Evolutionary conservation across 352 stramenopile species (phyloP), one percentile per base, ranked within the genome.

Genomic region (Globisporangium camurandrum): DNA sequence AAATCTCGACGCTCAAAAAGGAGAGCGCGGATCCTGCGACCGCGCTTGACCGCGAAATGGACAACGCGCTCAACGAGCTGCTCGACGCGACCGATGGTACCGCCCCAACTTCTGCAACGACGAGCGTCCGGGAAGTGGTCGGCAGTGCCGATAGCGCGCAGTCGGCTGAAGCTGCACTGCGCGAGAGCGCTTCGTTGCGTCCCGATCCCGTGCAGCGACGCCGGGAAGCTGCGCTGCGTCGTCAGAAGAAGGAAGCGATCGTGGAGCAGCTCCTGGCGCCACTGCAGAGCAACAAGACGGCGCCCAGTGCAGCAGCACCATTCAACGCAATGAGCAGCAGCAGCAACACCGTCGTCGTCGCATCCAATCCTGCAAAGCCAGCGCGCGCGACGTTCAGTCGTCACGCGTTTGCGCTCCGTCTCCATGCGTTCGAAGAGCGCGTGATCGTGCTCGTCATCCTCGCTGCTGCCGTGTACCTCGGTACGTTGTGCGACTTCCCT

Each of bases 191-290:
- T 11, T 61, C 75, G 0, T 4, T 56, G 22, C 75, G 75, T n/a
- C 67, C 84, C 28, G 73, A 88, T 40, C 76, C 76, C 0, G 75
- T 64, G 9, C 72, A 88, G 54, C 68, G 80, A 26, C 75, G 80
- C 37, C 71, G 76, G n/a, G 76, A 91, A 22, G 80, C 80, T 22
- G 76, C 77, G 10, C 52, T 54, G 19, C 64, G 80, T 22, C 78
- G 78, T 19, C 66, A 71, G 51, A 70, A 69, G 54, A 83, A 88
- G 49, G 75, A 87, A 51, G 49, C 57, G 9, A 63, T 77, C 40
- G 69, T 86, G 23, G 46, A 84, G 45, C 63, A 88, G 48, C 68
- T 87, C 38, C 45, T 84, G 34, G 55, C 49, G n/a, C 50, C 34
- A 17, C 36, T 47, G 37, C 42, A 47, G n/a, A 51, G 10, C 45